A percentile compares a stretch with the other conserved stretches of the same genome.
phyloP scores from a whole-genome alignment of 805 yeast genomes.

The Alloascoidea africana region DNA sequence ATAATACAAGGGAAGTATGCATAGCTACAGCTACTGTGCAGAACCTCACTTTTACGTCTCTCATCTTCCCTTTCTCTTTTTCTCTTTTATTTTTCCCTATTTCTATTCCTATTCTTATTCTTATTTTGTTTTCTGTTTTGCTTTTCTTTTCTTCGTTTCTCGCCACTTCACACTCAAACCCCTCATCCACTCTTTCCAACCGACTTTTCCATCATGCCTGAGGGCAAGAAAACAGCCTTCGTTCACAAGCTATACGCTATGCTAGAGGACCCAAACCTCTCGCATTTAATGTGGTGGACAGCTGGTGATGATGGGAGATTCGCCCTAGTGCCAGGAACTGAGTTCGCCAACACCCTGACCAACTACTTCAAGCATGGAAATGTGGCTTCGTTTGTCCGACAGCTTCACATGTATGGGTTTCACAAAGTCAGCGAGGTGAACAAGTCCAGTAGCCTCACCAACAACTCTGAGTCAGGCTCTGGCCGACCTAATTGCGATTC shows the following conservation, averaged over 20 bases:
- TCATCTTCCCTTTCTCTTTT: too few species aligned
- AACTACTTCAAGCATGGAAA: conserved; percentile 85
- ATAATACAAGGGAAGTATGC: too few species aligned
- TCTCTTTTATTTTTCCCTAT: too few species aligned
- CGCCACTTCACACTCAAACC: background rate
- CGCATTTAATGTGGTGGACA: conserved; percentile 81
- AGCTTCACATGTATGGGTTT: conserved; percentile 92
- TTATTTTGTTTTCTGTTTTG: too few species aligned
- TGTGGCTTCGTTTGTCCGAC: conserved; percentile 85
- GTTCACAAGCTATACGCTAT: conserved; percentile 81
- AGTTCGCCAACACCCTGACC: conserved; percentile 61
- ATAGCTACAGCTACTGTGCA: too few species aligned
- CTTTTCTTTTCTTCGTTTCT: background rate
- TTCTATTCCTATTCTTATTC: too few species aligned
- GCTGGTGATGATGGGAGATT: conserved; percentile 48
- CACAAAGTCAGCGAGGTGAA: conserved; percentile 42
- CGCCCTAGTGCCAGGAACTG: conserved; percentile 68
- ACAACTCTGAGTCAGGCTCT: background rate
- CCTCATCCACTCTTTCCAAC: background rate
- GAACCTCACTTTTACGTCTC: too few species aligned
- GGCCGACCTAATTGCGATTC: too few species aligned
- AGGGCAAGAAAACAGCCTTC: conserved; percentile 23
- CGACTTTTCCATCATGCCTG: background rate
- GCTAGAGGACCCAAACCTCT: conserved; percentile 63
- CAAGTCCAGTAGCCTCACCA: background rate